A percentile compares a stretch with the other conserved stretches of the same genome.
Evolutionary conservation across 306 rosid genomes (phyloP).

Genomic region (Castanea crenata): DNA sequence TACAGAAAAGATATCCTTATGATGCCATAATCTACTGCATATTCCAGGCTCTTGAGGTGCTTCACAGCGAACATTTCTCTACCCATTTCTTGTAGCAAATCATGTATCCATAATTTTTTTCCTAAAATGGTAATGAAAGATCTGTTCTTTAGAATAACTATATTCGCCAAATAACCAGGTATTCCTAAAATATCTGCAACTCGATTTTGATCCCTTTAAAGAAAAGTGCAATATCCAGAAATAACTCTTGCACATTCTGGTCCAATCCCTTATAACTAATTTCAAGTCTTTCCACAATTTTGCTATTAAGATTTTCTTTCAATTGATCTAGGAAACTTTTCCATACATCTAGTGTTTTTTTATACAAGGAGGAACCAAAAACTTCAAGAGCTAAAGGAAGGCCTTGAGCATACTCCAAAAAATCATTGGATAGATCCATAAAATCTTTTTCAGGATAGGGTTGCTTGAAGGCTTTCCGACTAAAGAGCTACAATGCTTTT

Average conservation of each 20-base stretch:
- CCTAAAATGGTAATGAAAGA: constrained; percentile 2
- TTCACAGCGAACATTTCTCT: constrained; percentile 3
- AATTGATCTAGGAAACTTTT: constrained; percentile 12
- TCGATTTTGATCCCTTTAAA: constrained; percentile 24
- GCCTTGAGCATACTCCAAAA: no score
- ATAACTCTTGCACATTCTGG: constrained; percentile 20
- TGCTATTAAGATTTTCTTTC: background rate
- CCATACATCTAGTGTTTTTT: constrained; percentile 13
- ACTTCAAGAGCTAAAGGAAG: no score
- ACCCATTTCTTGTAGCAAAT: no score
- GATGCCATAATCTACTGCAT: no score
- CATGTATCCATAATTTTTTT: background rate
- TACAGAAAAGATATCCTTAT: background rate
- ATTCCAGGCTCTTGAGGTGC: background rate
- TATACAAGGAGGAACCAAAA: constrained; percentile 19
- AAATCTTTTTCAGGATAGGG: background rate
- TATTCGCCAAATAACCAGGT: constrained; percentile 12
- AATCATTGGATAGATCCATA: background rate
- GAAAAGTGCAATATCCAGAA: constrained; percentile 28
- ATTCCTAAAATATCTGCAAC: constrained; percentile 14
- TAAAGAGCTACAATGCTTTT: constrained; percentile 3
- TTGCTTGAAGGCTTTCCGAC: constrained; percentile 9
- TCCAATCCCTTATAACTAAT: constrained; percentile 30
- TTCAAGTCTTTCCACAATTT: background rate
- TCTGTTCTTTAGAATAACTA: constrained; percentile 16